These are phyloP conservation scores for Trypanosoma cruzi DNA, from an alignment of 208 protist species.

Conservation along the genomic window DNA sequence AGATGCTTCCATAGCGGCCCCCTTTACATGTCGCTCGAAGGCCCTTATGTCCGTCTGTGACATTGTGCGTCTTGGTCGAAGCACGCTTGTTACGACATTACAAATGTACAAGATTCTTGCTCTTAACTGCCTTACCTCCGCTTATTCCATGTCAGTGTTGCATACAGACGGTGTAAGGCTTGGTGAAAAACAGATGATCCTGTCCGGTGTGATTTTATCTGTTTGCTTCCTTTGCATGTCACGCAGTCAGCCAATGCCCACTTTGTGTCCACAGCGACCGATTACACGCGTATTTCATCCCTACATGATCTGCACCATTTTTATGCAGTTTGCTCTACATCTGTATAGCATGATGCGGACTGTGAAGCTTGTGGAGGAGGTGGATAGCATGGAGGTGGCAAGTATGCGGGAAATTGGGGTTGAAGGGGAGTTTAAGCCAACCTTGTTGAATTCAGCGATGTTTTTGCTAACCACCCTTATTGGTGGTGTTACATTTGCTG, in stretches of 20 bases:
- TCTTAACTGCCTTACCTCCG: conserved; percentile 97
- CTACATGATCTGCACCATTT: conserved; percentile 95
- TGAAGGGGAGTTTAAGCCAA: conserved; percentile 95
- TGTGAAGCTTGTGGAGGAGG: conserved; percentile 69
- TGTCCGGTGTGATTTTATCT: conserved; percentile 94
- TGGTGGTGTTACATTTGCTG: conserved; percentile 96
- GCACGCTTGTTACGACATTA: conserved; percentile 97
- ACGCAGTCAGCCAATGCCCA: conserved; percentile 91
- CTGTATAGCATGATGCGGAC: conserved; percentile 91
- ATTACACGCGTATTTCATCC: conserved; percentile 95
- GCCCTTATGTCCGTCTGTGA: conserved; percentile 89
- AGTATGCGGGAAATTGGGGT: conserved; percentile 60
- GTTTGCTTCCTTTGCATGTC: conserved; percentile 99
- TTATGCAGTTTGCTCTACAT: conserved; percentile 97
- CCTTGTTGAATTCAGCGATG: conserved; percentile 96
- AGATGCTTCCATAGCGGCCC: conserved; percentile 94
- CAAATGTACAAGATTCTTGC: conserved; percentile 99
- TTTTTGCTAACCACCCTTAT: conserved; percentile 96
- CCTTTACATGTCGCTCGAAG: conserved; percentile 94
- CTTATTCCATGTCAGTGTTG: conserved; percentile 97
- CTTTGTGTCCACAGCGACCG: conserved; percentile 93
- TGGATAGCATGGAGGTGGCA: conserved; percentile 55
- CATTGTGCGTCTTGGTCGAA: conserved; percentile 97
- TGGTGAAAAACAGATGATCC: conserved; percentile 97
- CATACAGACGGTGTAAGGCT: conserved; percentile 97